These are phyloP conservation scores for Blastomyces silverae DNA, from an alignment of 2,329 filamentous ascomycete genomes.

Conservation along the genomic window DNA sequence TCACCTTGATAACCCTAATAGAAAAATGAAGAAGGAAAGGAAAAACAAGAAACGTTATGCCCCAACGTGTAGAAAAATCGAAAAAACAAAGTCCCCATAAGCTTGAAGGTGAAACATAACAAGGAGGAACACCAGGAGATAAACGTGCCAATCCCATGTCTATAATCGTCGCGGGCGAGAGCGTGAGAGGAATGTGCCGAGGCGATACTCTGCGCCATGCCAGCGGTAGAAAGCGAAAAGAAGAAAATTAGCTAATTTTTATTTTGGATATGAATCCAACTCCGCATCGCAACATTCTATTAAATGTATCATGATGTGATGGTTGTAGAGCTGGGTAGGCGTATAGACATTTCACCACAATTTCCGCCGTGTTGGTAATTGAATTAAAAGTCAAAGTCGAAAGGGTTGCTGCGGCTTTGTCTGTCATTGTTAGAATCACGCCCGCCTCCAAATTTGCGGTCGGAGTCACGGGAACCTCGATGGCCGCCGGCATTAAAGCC, in stretches of 20 bases:
- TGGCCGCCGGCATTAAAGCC: neutral
- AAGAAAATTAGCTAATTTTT: neutral
- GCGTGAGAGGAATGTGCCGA: neutral
- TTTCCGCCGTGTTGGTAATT: neutral
- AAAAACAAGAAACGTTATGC: neutral
- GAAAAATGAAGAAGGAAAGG: neutral
- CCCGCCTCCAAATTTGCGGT: slow-evolving; percentile 1
- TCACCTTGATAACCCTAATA: neutral
- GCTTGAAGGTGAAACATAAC: neutral
- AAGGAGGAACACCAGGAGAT: slow-evolving; percentile 5
- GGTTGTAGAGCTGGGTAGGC: neutral
- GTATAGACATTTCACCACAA: neutral
- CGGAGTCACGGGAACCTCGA: neutral
- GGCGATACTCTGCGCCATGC: neutral
- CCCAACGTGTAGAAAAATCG: neutral
- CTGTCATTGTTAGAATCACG: neutral
- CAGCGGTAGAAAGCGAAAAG: neutral
- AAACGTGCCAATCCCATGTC: slow-evolving; percentile 7
- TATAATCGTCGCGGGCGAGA: slow-evolving; percentile 1
- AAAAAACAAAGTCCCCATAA: neutral
- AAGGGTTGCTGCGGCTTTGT: slow-evolving; percentile 1
- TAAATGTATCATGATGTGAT: neutral
- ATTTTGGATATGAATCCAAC: neutral
- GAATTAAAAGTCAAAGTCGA: slow-evolving; percentile 3
- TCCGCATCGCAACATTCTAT: neutral